Conservation (phyloP, 768 basidiomycete genomes). For the Auriscalpium vulgare region DNA sequence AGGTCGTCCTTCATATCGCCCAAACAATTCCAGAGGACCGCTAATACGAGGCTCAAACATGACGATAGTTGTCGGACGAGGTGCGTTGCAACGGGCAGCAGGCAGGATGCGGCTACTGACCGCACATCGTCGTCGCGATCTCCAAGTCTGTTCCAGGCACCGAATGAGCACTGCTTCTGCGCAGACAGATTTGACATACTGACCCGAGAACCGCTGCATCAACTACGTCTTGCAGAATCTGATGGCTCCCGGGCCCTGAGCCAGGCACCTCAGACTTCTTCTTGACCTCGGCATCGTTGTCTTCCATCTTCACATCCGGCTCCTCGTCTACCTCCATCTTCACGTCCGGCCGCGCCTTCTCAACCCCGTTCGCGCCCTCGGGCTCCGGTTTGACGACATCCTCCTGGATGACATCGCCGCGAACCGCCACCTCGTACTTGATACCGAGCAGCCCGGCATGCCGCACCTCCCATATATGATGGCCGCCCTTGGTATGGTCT, state of each 20-base stretch:
- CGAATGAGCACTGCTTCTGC: conserved; percentile 1
- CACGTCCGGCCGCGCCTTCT: not conserved
- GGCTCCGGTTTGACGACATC: conserved; percentile 5
- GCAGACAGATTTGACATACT: conserved; percentile 16
- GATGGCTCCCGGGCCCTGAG: conserved; percentile 30
- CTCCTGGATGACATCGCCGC: conserved; percentile 68
- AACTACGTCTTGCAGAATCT: conserved; percentile 73
- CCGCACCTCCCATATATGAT: conserved; percentile 91
- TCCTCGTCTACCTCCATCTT: not conserved
- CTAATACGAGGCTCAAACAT: conserved; percentile 63
- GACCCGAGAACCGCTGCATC: conserved; percentile 90
- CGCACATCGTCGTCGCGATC: conserved; percentile 96
- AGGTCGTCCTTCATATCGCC: conserved; percentile 93
- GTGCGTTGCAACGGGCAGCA: conserved; percentile 78
- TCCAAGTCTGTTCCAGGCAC: conserved; percentile 48
- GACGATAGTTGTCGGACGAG: conserved; percentile 71
- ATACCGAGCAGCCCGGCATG: conserved; percentile 97
- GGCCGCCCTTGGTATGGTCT: conserved; percentile 25
- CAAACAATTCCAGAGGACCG: conserved; percentile 86
- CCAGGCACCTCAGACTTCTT: not conserved
- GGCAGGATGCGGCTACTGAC: conserved; percentile 86
- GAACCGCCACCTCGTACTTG: conserved; percentile 96
- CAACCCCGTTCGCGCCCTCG: conserved; percentile 13
- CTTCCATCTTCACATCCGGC: conserved; percentile 12
- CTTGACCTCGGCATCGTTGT: conserved; percentile 26